Evolutionary conservation across 2,329 filamentous ascomycete species (phyloP).

Genomic region (Mycogone perniciosa): DNA sequence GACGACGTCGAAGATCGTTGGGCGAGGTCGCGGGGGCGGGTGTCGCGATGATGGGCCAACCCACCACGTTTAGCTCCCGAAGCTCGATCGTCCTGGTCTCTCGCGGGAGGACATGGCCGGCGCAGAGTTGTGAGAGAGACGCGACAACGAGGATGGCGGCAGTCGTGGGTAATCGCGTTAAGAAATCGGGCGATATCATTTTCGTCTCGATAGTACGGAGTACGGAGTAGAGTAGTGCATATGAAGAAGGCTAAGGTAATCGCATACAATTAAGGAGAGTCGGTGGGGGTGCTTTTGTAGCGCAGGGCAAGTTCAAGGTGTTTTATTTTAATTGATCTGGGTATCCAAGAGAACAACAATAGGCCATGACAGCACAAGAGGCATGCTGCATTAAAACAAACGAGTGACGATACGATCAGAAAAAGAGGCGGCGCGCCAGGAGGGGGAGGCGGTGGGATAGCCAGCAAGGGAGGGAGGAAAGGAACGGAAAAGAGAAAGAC

Average conservation of each 20-base stretch:
- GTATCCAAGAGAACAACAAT: neutral
- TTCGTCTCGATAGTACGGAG: neutral
- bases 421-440: too few relatives aligned
- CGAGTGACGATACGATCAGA: neutral
- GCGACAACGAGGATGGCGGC: slow-evolving; percentile 7
- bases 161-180: slow-evolving; percentile 1
- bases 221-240: neutral
- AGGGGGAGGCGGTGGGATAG: neutral
- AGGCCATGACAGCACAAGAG: neutral
- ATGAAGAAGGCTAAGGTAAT: neutral
- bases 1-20: slow-evolving; percentile 33
- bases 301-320: neutral
- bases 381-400: neutral
- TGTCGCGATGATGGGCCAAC: slow-evolving; percentile 35
- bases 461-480: neutral
- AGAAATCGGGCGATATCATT: slow-evolving; percentile 7
- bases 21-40: slow-evolving; percentile 30
- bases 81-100: slow-evolving; percentile 33
- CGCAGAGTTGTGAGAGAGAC: slow-evolving; percentile 24
- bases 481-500: neutral
- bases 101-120: slow-evolving; percentile 35
- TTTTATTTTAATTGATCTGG: neutral
- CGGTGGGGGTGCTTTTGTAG: neutral
- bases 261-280: neutral
- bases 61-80: slow-evolving; percentile 33